phyloP scores from a whole-genome alignment of 2,329 filamentous ascomycete genomes.

The Alternaria alternata region DNA sequence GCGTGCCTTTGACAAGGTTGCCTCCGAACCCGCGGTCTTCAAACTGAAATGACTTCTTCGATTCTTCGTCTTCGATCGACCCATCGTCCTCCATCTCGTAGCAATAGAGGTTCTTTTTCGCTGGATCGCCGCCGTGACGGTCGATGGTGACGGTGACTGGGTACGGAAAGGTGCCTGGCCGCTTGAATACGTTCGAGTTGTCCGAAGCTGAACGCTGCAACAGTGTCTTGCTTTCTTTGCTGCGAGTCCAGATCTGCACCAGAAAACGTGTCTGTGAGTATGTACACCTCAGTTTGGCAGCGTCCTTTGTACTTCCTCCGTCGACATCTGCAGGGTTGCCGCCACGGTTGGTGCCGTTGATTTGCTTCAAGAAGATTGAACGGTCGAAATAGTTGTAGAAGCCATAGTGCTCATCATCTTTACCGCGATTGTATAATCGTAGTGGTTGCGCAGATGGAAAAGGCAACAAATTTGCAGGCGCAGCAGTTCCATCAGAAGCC shows the following conservation, averaged over 20 bases:
- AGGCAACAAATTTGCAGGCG: slow-evolving; percentile 75
- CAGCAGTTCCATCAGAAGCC: slow-evolving; percentile 74
- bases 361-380: slow-evolving; percentile 78
- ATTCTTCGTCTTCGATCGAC: slow-evolving; percentile 48
- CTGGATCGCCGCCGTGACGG: slow-evolving; percentile 64
- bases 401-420: slow-evolving; percentile 84
- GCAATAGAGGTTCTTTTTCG: slow-evolving; percentile 67
- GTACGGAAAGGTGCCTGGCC: slow-evolving; percentile 68
- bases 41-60: slow-evolving; percentile 58
- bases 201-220: slow-evolving; percentile 41
- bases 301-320: slow-evolving; percentile 58
- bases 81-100: slow-evolving; percentile 62
- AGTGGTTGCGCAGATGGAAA: slow-evolving; percentile 76
- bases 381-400: slow-evolving; percentile 94
- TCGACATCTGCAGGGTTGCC: slow-evolving; percentile 56
- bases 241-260: slow-evolving; percentile 69
- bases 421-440: slow-evolving; percentile 82
- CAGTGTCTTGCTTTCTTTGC: slow-evolving; percentile 50
- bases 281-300: slow-evolving; percentile 62
- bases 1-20: slow-evolving; percentile 59
- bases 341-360: slow-evolving; percentile 56
- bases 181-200: slow-evolving; percentile 55
- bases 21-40: slow-evolving; percentile 63
- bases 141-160: slow-evolving; percentile 68
- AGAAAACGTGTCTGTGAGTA: slow-evolving; percentile 69